phyloP scores from a whole-genome alignment of 441 rosid genomes.

The Breynia disticha region DNA sequence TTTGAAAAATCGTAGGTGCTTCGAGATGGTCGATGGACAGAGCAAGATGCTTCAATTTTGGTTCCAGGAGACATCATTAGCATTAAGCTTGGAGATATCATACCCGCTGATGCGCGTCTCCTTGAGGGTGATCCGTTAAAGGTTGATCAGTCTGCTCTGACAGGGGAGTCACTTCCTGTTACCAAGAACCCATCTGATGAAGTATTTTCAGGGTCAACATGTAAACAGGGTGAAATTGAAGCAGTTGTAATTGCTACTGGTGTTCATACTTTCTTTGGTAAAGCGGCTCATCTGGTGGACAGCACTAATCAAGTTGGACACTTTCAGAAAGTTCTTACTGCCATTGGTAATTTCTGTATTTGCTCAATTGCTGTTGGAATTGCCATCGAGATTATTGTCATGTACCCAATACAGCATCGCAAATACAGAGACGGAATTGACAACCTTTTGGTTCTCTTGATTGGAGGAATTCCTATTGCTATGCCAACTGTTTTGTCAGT shows the following conservation, averaged over 20 bases:
- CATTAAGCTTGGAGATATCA: conserved; percentile 73
- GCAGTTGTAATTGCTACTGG: conserved; percentile 90
- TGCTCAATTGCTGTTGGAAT: conserved; percentile 81
- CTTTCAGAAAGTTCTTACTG: conserved; percentile 75
- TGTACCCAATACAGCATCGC: conserved; percentile 75
- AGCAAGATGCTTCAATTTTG: conserved; percentile 78
- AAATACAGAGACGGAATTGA: conserved; percentile 73
- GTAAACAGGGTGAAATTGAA: conserved; percentile 86
- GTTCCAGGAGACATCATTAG: conserved; percentile 88
- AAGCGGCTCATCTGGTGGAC: conserved; percentile 91
- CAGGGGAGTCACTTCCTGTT: conserved; percentile 88
- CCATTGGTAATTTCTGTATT: conserved; percentile 91
- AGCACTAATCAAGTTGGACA: conserved; percentile 84
- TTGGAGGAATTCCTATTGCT: conserved; percentile 92
- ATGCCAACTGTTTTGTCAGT: conserved; percentile 90
- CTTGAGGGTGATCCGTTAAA: conserved; percentile 90
- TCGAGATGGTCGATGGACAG: conserved; percentile 71
- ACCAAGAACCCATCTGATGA: conserved; percentile 71
- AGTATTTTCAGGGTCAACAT: conserved; percentile 85
- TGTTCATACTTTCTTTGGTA: conserved; percentile 89
- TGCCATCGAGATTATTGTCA: conserved; percentile 46
- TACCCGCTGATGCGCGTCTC: conserved; percentile 91
- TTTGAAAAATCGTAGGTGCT: conserved; percentile 40
- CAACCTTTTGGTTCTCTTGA: conserved; percentile 73
- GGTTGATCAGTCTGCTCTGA: conserved; percentile 86